Base-by-base conservation (phyloP, 345 rosid species). In the Lumnitzera littorea region DNA sequence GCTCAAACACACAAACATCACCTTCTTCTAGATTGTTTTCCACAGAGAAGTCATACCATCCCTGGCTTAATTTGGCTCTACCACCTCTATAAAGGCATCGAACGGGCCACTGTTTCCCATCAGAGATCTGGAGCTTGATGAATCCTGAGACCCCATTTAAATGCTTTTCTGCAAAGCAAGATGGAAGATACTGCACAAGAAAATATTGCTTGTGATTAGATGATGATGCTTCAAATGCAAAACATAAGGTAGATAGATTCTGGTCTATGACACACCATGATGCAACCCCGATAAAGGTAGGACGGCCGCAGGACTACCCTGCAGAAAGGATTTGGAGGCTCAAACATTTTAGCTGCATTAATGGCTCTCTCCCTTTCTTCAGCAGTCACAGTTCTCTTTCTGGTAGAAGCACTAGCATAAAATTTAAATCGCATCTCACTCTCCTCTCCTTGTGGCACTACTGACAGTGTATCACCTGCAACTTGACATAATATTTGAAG, bases 1-100 rank as follows among this genome's bases (percentile, higher is more conserved):
- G 66, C 82, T 82, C 85, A 17, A 82, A 82, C 29, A 85, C 75
- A 50, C 87, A 85, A 27, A 78, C 83, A 57, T 84, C 87, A 7
- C 87, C 84, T 74, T 79, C 80, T 2, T 72, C 76, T 70, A 84
- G 67, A 51, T 76, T 78, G 63, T 84, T 80, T 25, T 71, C 85
- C 82, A 67, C 58, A 3, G 67, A 75, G 63, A 80, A 84, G 60
- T 69, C 85, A 10, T 72, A 65, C 86, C 90, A 81, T 60, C 90
- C 90, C 64, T 80, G 75, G 72, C 77, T 62, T 14, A 82, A 64
- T 48, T 74, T 76, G 64, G 76, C 73, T 36, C 58, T 50, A 7
- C 82, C 67, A 9, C 61, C 48, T 43, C 50, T 62, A 23, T 58
- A 67, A 17, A 71, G 56, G 66, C 83, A 82, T 29, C 79, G 69